Evolutionary conservation across 768 basidiomycete genomes (phyloP).

Genomic region (Exidia glandulosa): DNA sequence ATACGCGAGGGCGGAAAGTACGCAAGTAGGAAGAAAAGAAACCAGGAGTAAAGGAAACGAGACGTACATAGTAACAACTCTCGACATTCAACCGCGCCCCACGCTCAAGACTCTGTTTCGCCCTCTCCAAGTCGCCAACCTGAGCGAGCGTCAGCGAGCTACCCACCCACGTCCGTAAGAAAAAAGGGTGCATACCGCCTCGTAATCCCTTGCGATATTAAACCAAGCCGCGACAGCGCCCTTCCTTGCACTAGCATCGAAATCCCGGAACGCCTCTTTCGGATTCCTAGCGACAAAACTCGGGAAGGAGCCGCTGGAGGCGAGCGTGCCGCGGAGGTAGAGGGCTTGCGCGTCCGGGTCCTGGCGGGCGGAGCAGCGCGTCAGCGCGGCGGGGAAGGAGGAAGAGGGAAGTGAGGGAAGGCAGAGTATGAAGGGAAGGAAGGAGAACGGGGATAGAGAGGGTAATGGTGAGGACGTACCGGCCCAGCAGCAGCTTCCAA

Average conservation of each 20-base stretch:
- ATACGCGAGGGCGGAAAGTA: neutral
- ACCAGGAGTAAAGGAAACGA: slow-evolving; percentile 5
- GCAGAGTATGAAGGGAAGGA: slow-evolving; percentile 3
- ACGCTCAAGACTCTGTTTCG: slow-evolving; percentile 78
- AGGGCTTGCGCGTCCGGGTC: slow-evolving; percentile 29
- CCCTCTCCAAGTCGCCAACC: slow-evolving; percentile 55
- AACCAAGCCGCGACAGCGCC: slow-evolving; percentile 85
- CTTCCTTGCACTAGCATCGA: slow-evolving; percentile 68
- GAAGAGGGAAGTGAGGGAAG: neutral
- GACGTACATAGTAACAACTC: slow-evolving; percentile 67
- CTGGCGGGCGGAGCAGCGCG: neutral
- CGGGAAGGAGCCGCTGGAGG: slow-evolving; percentile 61
- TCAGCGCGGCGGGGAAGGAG: neutral
- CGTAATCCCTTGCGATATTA: slow-evolving; percentile 82
- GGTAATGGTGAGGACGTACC: no score
- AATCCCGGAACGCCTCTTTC: slow-evolving; percentile 78
- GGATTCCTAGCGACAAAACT: slow-evolving; percentile 55
- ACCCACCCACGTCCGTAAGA: neutral
- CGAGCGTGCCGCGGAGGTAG: slow-evolving; percentile 66
- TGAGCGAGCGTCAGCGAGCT: neutral
- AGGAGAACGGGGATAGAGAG: no score
- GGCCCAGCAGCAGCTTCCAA: neutral
- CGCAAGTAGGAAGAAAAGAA: slow-evolving; percentile 3
- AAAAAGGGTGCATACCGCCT: slow-evolving; percentile 42
- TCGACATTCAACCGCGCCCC: slow-evolving; percentile 67